A percentile compares a stretch with the other conserved stretches of the same genome.
Conservation (phyloP, 164 flowering plant species). For the Aristolochia californica region DNA sequence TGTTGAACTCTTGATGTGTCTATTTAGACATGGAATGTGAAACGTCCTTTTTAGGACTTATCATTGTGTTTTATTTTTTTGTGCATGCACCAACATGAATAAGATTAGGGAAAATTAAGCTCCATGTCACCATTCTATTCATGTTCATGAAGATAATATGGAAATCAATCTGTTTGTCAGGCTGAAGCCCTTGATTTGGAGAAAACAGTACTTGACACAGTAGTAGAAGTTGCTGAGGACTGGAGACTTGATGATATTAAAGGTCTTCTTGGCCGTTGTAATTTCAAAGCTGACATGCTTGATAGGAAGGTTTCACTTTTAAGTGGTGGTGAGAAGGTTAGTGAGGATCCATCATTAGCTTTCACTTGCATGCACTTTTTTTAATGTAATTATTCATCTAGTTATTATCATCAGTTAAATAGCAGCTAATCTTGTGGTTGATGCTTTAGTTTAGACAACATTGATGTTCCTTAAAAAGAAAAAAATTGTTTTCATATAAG, state of each 20-base stretch:
- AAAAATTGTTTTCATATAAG: neutral
- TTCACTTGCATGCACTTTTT: neutral
- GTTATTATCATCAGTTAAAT: neutral
- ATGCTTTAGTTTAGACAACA: too few species aligned
- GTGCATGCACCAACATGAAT: too few species aligned
- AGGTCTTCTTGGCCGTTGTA: conserved; percentile 97
- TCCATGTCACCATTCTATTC: too few species aligned
- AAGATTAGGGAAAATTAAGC: too few species aligned
- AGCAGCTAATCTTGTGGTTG: neutral
- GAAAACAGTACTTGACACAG: conserved; percentile 88
- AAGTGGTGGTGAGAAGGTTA: conserved; percentile 99
- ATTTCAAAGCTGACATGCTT: conserved; percentile 93
- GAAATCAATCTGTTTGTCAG: conserved; percentile 20
- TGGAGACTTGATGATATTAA: conserved; percentile 94
- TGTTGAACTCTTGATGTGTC: too few species aligned
- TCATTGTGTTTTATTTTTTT: too few species aligned
- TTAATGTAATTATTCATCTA: neutral
- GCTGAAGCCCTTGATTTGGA: conserved; percentile 97
- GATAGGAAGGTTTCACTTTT: conserved; percentile 84
- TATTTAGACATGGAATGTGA: too few species aligned
- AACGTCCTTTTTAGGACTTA: too few species aligned
- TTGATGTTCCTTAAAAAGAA: neutral
- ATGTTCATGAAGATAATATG: too few species aligned
- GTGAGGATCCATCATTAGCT: neutral
- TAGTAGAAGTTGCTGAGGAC: conserved; percentile 87